A percentile compares a stretch with the other conserved stretches of the same genome.
Evolutionary conservation across 1,284 basidiomycete species (phyloP).

Genomic region (Ganoderma lucidum): DNA sequence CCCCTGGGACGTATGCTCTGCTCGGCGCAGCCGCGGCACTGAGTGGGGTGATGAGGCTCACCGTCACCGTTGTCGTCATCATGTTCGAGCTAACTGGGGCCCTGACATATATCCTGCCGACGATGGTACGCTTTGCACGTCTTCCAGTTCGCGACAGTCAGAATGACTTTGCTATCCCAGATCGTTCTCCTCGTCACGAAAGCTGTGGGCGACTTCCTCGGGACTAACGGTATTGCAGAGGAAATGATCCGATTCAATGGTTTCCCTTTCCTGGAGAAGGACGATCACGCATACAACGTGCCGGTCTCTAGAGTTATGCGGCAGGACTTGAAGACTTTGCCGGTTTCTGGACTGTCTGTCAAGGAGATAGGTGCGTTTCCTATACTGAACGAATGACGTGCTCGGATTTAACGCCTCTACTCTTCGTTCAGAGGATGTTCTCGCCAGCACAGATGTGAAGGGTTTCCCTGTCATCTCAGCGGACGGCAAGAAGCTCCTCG

Average conservation of each 20-base stretch:
- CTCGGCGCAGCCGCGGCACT: conserved; percentile 95
- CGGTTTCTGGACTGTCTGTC: conserved; percentile 80
- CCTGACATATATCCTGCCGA: conserved; percentile 96
- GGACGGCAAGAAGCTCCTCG: conserved; percentile 65
- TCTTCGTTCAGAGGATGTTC: conserved; percentile 63
- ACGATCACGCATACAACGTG: conserved; percentile 91
- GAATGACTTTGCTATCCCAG: conserved; percentile 48
- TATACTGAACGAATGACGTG: neutral
- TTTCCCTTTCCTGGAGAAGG: conserved; percentile 95
- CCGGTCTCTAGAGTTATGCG: conserved; percentile 93
- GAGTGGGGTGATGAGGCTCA: conserved; percentile 96
- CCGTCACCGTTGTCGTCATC: conserved; percentile 98
- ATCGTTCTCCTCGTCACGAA: conserved; percentile 97
- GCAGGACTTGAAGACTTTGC: conserved; percentile 77
- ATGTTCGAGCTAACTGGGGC: conserved; percentile 99
- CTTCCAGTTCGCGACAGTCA: neutral
- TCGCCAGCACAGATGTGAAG: conserved; percentile 80
- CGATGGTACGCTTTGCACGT: conserved; percentile 75
- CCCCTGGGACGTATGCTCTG: conserved; percentile 97
- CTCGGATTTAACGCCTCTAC: conserved; percentile 12
- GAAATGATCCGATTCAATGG: conserved; percentile 98
- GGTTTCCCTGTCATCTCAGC: conserved; percentile 90
- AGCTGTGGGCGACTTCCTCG: conserved; percentile 95
- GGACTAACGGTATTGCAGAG: conserved; percentile 94
- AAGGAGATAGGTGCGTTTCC: conserved; percentile 70